A percentile compares a stretch with the other conserved stretches of the same genome.
phyloP scores from a whole-genome alignment of 139 green algal genomes.

The Chlamydomonas schloesseri region DNA sequence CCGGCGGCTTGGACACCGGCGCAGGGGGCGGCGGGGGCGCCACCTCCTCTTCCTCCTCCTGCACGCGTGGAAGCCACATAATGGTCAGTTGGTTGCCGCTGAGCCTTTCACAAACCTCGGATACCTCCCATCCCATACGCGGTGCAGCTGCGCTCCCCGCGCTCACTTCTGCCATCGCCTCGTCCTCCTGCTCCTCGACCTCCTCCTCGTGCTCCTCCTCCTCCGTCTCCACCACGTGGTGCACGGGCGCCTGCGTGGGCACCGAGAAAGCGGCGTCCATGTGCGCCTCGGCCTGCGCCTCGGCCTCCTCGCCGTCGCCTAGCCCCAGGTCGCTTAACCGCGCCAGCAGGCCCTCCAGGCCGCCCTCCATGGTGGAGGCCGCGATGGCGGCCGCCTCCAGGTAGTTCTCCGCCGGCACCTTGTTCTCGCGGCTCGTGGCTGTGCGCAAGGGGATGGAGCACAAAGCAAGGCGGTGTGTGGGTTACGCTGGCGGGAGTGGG shows the following conservation, averaged over 20 bases:
- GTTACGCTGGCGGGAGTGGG: no score
- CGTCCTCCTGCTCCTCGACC: background rate
- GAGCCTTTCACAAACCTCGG: no score
- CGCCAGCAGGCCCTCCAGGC: constrained; percentile 9
- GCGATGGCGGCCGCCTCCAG: constrained; percentile 29
- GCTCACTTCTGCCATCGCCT: constrained; percentile 11
- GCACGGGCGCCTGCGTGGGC: no score
- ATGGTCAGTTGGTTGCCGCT: no score
- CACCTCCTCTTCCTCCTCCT: constrained; percentile 22
- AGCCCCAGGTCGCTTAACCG: constrained; percentile 3
- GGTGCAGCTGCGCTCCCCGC: no score
- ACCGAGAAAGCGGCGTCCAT: no score
- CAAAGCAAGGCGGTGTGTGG: no score
- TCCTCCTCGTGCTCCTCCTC: constrained; percentile 30
- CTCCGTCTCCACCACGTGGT: background rate
- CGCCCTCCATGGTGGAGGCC: constrained; percentile 28
- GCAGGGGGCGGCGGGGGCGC: background rate
- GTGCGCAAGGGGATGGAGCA: background rate
- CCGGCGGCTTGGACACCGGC: background rate
- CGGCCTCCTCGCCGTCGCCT: background rate
- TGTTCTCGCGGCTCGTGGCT: background rate
- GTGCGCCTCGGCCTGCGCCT: background rate
- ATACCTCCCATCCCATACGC: no score
- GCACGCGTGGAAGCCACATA: no score
- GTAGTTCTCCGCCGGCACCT: constrained; percentile 35